These are phyloP conservation scores for Chalciporus piperatus DNA, from an alignment of 768 basidiomycete species.

Conservation along the genomic window DNA sequence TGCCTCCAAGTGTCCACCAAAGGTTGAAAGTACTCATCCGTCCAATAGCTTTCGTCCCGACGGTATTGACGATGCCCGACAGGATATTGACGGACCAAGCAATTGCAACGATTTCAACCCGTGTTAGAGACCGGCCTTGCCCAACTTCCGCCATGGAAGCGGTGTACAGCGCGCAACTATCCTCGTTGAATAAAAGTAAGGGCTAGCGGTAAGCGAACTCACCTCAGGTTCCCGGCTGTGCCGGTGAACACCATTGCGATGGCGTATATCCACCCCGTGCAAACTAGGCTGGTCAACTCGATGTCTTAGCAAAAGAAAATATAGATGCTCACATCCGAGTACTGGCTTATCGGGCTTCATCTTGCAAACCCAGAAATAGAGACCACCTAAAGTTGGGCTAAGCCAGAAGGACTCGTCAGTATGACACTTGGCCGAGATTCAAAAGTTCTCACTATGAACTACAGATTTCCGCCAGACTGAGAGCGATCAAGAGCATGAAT, in stretches of 20 bases:
- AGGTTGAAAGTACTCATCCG: conserved; percentile 54
- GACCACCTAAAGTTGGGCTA: conserved; percentile 55
- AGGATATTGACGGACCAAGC: conserved; percentile 58
- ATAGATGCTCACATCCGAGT: conserved; percentile 44
- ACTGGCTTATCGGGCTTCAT: conserved; percentile 54
- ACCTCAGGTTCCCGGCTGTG: conserved; percentile 57
- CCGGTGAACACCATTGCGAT: conserved; percentile 60
- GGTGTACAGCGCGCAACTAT: conserved; percentile 51
- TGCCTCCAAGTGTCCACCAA: conserved; percentile 63
- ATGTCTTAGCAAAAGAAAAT: neutral
- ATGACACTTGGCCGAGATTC: too few relatives aligned
- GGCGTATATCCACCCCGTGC: conserved; percentile 59
- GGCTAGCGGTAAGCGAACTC: neutral
- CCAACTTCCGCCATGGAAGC: conserved; percentile 53
- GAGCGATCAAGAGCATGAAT: conserved; percentile 57
- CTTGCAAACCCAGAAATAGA: conserved; percentile 64
- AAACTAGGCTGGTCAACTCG: conserved; percentile 23
- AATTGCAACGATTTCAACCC: conserved; percentile 49
- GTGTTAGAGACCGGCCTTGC: conserved; percentile 40
- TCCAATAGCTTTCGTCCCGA: conserved; percentile 56
- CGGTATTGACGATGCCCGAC: conserved; percentile 53
- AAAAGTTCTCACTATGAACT: conserved; percentile 47
- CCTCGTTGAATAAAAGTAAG: neutral
- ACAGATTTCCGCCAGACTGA: conserved; percentile 57
- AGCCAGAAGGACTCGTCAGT: neutral